Evolutionary conservation across 2,329 filamentous ascomycete species (phyloP), one percentile per base, ranked within the genome.

Genomic region (Sporothrix variecibatus): DNA sequence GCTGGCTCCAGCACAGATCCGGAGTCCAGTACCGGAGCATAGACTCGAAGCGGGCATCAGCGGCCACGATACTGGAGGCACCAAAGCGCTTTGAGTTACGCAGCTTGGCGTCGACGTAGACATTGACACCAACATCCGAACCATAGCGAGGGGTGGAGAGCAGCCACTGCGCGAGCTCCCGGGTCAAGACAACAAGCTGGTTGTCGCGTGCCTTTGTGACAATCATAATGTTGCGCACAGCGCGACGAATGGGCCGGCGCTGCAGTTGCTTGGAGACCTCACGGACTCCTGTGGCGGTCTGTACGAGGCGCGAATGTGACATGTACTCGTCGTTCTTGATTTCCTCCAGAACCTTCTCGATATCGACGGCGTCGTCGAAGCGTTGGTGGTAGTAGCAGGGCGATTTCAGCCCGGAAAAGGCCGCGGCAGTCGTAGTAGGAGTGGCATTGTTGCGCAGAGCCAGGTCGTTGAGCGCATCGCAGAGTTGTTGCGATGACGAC

Each of bases 201-300:
- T 99, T 98, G 84, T 99, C 96, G 76, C 96, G 91, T 28, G 96
- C 96, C 84, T 98, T 99, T 76, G 96, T 99, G 77, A 99, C 94
- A 79, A 99, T 97, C 96, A 99, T 98, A 80, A 99, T 90, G 81
- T 94, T 98, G 80, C 90, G 91, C 65, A 99, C 95, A 12, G 95
- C 95, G 77, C 95, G 92, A 83, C 93, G 96, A 82, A 98, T 94
- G 28, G 96, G 95, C 56, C 94, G 90, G 73, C 95, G 91, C 84
- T 97, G 95, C 74, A 99, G 87, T 84, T 98, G 96, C 83, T 97
- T 95, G 20, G 94, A 97, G 15, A 99, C 95, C 83, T 99, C 96
- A 72, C 96, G 91, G 26, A 99, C 96, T 65, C 94, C 93, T 0
- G 94, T 97, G 70, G 96, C 96, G 0, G 96, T 99, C 85, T 98